Conservation (phyloP, 208 protist genomes). For the Plasmodiophora brassicae region DNA sequence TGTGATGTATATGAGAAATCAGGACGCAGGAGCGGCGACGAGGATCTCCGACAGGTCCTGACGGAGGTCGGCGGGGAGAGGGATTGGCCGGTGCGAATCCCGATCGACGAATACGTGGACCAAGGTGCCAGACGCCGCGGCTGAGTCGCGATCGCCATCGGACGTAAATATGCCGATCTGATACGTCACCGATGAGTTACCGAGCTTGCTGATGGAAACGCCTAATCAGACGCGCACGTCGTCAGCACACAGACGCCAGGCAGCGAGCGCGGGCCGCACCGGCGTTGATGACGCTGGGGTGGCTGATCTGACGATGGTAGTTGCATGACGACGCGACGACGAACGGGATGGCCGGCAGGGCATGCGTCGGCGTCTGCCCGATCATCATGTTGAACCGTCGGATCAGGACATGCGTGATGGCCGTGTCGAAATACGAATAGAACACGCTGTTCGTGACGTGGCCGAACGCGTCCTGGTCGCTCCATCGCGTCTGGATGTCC, state of each 20-base stretch:
- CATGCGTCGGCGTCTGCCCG: not conserved
- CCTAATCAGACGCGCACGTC: no score
- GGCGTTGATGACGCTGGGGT: not conserved
- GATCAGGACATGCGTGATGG: not conserved
- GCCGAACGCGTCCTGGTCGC: slow-evolving; percentile 13
- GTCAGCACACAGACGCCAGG: no score
- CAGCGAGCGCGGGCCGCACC: not conserved
- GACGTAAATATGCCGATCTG: not conserved
- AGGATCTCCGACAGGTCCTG: no score
- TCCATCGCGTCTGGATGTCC: not conserved
- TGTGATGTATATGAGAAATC: no score
- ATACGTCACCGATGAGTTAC: not conserved
- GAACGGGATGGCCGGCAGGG: not conserved
- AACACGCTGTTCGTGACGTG: slow-evolving; percentile 14
- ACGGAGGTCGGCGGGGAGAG: not conserved
- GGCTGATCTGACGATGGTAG: not conserved
- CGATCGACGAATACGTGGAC: not conserved
- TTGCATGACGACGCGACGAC: not conserved
- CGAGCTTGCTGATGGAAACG: no score
- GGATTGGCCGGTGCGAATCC: not conserved
- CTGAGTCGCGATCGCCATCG: not conserved
- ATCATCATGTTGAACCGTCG: not conserved
- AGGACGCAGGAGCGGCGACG: no score
- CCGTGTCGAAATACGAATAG: slow-evolving; percentile 20
- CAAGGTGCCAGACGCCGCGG: not conserved